These are phyloP conservation scores for Vanrija pseudolonga DNA, from an alignment of 1,284 basidiomycete genomes.

Conservation along the genomic window DNA sequence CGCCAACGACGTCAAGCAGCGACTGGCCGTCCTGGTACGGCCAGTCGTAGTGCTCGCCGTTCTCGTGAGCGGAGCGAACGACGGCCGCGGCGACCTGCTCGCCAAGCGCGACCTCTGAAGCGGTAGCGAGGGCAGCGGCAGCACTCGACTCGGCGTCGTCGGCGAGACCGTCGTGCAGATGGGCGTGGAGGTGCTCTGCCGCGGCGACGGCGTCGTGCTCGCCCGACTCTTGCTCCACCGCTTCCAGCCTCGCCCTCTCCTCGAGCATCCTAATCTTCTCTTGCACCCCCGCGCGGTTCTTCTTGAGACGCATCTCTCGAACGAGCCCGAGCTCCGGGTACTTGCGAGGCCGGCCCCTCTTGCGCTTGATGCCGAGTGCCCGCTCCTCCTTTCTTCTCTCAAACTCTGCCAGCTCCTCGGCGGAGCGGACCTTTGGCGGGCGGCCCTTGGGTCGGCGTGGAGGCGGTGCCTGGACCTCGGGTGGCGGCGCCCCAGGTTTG, in stretches of 20 bases:
- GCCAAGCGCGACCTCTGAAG: conserved; percentile 7
- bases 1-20: conserved; percentile 31
- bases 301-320: conserved; percentile 44
- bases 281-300: conserved; percentile 35
- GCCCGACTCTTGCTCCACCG: neutral
- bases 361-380: conserved; percentile 30
- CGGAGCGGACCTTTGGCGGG: conserved; percentile 36
- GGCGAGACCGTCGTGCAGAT: neutral
- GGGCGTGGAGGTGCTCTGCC: neutral
- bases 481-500: conserved; percentile 15
- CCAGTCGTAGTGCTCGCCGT: conserved; percentile 27
- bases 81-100: conserved; percentile 18
- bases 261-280: conserved; percentile 27
- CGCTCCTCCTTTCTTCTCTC: conserved; percentile 29
- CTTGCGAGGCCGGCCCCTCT: conserved; percentile 40
- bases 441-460: conserved; percentile 25
- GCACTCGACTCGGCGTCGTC: neutral
- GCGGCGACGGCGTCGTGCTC: neutral
- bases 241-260: conserved; percentile 7
- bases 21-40: conserved; percentile 30
- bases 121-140: neutral
- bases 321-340: conserved; percentile 42
- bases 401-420: conserved; percentile 33
- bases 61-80: neutral
- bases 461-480: conserved; percentile 7